These are phyloP conservation scores for Purpureocillium takamizusanense DNA, from an alignment of 2,329 filamentous ascomycete species.

Conservation along the genomic window DNA sequence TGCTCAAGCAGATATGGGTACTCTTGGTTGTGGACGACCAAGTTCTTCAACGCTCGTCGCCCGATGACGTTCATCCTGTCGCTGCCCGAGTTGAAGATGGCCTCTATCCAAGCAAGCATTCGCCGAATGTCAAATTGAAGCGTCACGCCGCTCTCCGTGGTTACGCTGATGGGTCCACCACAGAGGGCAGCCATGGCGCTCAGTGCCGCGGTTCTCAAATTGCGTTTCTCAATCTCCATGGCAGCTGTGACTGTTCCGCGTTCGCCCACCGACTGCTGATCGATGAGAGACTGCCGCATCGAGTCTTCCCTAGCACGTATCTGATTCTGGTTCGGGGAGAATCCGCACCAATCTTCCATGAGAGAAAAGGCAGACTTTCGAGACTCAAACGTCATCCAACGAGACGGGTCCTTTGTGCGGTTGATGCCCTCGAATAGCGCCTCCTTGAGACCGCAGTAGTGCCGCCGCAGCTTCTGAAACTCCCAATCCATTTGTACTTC, in stretches of 20 bases:
- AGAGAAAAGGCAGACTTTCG: constrained; percentile 90
- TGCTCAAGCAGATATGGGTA: constrained; percentile 79
- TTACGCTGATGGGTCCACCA: constrained; percentile 74
- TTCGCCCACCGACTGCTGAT: constrained; percentile 68
- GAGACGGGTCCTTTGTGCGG: constrained; percentile 69
- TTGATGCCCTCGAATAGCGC: constrained; percentile 89
- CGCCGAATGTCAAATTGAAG: constrained; percentile 87
- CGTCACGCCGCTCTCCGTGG: constrained; percentile 76
- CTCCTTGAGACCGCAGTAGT: constrained; percentile 92
- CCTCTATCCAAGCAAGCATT: constrained; percentile 91
- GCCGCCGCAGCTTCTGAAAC: constrained; percentile 81
- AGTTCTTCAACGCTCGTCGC: constrained; percentile 75
- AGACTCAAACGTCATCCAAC: constrained; percentile 97
- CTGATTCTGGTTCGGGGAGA: constrained; percentile 81
- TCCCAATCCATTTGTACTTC: constrained; percentile 93
- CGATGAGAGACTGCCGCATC: constrained; percentile 77
- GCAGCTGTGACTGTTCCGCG: constrained; percentile 73
- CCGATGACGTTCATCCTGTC: constrained; percentile 90
- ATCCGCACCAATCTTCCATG: constrained; percentile 99
- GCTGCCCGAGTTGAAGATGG: constrained; percentile 85
- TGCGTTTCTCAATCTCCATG: constrained; percentile 95
- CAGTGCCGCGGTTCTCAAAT: constrained; percentile 79
- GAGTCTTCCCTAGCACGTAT: constrained; percentile 75
- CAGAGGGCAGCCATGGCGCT: constrained; percentile 95
- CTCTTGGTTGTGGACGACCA: constrained; percentile 85